A percentile compares a stretch with the other conserved stretches of the same genome.
Conservation (phyloP, 176 grass and related monocot species). For the Poa pratensis region DNA sequence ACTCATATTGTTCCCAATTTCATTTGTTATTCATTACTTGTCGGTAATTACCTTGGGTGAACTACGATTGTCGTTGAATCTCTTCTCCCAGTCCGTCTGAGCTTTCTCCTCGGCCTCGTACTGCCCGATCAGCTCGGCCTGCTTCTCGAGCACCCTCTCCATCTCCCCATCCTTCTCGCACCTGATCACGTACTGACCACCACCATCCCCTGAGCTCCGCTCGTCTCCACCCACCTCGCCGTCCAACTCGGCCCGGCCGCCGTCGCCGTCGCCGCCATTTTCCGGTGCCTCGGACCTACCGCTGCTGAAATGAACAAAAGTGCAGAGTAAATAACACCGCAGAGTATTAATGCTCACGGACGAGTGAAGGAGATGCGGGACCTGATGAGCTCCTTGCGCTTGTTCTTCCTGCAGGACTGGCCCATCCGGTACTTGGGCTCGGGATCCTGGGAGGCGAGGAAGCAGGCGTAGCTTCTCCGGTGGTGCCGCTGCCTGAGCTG, state of each 20-base stretch:
- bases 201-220: conserved; percentile 37
- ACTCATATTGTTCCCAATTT: too few species aligned
- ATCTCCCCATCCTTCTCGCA: conserved; percentile 63
- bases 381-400: conserved; percentile 52
- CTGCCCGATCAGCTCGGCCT: conserved; percentile 83
- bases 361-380: not conserved
- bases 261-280: conserved; percentile 28
- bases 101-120: conserved; percentile 76
- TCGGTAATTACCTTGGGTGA: not conserved
- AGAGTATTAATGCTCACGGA: not conserved
- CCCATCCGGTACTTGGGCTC: conserved; percentile 85
- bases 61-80: conserved; percentile 55
- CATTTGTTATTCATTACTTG: too few species aligned
- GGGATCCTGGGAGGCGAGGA: conserved; percentile 50
- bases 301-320: not conserved
- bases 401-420: conserved; percentile 91
- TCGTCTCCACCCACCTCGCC: conserved; percentile 48
- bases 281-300: conserved; percentile 42
- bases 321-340: not conserved
- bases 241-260: conserved; percentile 40
- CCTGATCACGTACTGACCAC: conserved; percentile 46
- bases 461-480: conserved; percentile 48
- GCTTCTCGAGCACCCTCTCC: conserved; percentile 81
- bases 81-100: conserved; percentile 87
- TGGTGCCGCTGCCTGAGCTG: conserved; percentile 65